A percentile compares a stretch with the other conserved stretches of the same genome.
Evolutionary conservation across 2,329 filamentous ascomycete genomes (phyloP).

Genomic region (Stagonosporopsis chrysanthemi): DNA sequence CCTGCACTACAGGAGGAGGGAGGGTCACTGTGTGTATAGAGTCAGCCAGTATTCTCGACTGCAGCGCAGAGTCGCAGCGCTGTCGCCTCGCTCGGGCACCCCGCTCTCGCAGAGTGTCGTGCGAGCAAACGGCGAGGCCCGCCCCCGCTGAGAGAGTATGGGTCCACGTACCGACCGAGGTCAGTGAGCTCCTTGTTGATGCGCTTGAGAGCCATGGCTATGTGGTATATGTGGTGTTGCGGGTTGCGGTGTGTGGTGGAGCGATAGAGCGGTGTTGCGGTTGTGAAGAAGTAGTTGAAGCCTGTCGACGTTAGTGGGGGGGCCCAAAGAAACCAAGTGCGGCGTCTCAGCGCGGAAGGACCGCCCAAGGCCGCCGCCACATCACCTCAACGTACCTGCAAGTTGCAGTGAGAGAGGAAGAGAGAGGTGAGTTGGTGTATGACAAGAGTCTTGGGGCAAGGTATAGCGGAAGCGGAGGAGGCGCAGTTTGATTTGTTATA

Average conservation of each 20-base stretch:
- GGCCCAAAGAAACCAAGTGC: slow-evolving; percentile 43
- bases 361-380: slow-evolving; percentile 24
- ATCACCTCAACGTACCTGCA: slow-evolving; percentile 16
- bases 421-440: slow-evolving; percentile 3
- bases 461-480: slow-evolving; percentile 19
- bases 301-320: slow-evolving; percentile 39
- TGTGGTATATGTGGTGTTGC: slow-evolving; percentile 37
- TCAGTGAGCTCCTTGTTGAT: slow-evolving; percentile 95
- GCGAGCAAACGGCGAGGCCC: slow-evolving; percentile 44
- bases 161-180: slow-evolving; percentile 74
- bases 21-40: slow-evolving; percentile 73
- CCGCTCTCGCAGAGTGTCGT: slow-evolving; percentile 48
- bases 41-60: slow-evolving; percentile 43
- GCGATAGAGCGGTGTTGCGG: slow-evolving; percentile 36
- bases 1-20: slow-evolving; percentile 98
- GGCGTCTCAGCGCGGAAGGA: slow-evolving; percentile 47
- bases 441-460: neutral
- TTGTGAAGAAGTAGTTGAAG: slow-evolving; percentile 41
- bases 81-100: slow-evolving; percentile 32
- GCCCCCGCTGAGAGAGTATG: slow-evolving; percentile 14
- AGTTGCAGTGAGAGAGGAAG: slow-evolving; percentile 10
- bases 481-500: slow-evolving; percentile 34
- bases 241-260: slow-evolving; percentile 24
- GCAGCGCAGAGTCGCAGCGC: slow-evolving; percentile 21
- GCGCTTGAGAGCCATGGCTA: slow-evolving; percentile 83